Evolutionary conservation across 257 asterid species (phyloP).

Genomic region (Scutellaria galericulata): DNA sequence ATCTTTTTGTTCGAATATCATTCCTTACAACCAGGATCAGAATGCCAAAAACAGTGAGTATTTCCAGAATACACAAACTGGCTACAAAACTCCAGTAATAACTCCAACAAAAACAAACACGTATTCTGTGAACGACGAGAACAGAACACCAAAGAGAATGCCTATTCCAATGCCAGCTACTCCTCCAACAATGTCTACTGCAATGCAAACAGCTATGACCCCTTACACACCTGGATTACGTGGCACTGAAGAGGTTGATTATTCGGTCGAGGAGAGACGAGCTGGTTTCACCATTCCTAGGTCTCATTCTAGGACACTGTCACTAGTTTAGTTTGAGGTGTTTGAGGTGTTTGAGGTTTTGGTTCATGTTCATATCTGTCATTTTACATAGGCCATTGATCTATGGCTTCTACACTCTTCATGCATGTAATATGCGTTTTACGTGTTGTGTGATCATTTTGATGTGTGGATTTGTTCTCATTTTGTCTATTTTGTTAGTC

Average conservation of each 20-base stretch:
- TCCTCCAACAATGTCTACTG: constrained; percentile 50
- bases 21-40: constrained; percentile 49
- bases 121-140: constrained; percentile 41
- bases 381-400: constrained; percentile 28
- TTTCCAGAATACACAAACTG: constrained; percentile 31
- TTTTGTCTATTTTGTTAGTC: constrained; percentile 6
- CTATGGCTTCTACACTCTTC: constrained; percentile 35
- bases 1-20: constrained; percentile 48
- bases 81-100: constrained; percentile 37
- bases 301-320: constrained; percentile 31
- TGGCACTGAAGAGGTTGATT: constrained; percentile 37
- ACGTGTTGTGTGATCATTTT: neutral
- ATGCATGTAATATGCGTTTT: constrained; percentile 26
- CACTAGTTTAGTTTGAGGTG: constrained; percentile 40
- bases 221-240: constrained; percentile 43
- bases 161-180: constrained; percentile 54
- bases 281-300: constrained; percentile 55
- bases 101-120: constrained; percentile 34
- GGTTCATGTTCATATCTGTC: neutral
- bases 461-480: constrained; percentile 13
- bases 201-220: constrained; percentile 53
- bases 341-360: constrained; percentile 37
- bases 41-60: constrained; percentile 35
- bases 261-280: constrained; percentile 79
- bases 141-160: constrained; percentile 53